Conservation (phyloP, 345 rosid species). For the Gynandropsis gynandra region DNA sequence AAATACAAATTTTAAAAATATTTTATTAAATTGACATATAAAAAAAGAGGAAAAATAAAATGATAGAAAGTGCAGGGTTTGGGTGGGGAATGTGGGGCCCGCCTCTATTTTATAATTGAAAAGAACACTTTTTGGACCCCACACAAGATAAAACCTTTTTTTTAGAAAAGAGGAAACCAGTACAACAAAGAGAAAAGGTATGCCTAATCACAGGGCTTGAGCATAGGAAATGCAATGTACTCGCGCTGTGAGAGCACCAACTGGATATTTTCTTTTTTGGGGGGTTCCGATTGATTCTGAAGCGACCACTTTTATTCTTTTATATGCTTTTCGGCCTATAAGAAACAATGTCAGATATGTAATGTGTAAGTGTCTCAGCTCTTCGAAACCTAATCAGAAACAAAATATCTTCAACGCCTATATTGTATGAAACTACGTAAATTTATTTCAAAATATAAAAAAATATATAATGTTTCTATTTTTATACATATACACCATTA, state of each 20-base stretch:
- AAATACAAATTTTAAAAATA: not conserved
- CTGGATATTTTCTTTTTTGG: slow-evolving; percentile 1
- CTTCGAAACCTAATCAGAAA: no score
- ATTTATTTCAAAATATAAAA: no score
- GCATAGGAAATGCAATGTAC: not conserved
- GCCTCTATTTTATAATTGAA: slow-evolving; percentile 35
- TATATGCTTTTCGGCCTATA: slow-evolving; percentile 21
- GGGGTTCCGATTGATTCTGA: slow-evolving; percentile 10
- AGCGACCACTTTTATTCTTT: slow-evolving; percentile 6
- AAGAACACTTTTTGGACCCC: slow-evolving; percentile 23
- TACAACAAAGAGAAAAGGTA: not conserved
- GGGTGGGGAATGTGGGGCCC: slow-evolving; percentile 46
- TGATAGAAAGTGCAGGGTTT: slow-evolving; percentile 18
- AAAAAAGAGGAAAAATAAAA: slow-evolving; percentile 3
- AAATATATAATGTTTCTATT: no score
- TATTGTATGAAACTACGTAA: no score
- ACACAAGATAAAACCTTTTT: no score
- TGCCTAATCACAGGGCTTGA: slow-evolving; percentile 4
- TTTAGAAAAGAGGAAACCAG: not conserved
- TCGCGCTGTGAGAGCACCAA: slow-evolving; percentile 15
- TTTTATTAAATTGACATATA: no score
- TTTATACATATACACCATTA: no score
- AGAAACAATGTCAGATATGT: slow-evolving; percentile 6
- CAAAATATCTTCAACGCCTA: no score
- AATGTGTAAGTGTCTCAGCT: no score